Percentiles rank a stretch among this genome's conserved stretches.
Conservation (phyloP, 768 basidiomycete genomes). For the Amanita molliuscula region DNA sequence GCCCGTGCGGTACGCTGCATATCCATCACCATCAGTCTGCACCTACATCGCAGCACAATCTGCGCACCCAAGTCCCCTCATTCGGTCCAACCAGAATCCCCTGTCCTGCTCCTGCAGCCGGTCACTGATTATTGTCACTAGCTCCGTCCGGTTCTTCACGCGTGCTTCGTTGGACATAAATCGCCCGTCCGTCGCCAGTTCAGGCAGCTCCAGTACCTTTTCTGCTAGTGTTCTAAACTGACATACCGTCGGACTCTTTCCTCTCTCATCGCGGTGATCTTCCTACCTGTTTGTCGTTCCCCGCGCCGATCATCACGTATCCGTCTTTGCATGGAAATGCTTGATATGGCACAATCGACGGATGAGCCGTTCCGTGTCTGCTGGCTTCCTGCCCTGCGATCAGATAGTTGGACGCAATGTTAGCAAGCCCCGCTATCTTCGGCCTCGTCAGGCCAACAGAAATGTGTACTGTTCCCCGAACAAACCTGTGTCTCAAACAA, state of each 20-base stretch:
- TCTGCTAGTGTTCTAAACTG: slow-evolving; percentile 65
- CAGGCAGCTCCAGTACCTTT: slow-evolving; percentile 50
- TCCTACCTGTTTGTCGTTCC: slow-evolving; percentile 74
- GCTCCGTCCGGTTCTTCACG: slow-evolving; percentile 63
- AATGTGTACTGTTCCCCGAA: neutral
- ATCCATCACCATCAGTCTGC: neutral
- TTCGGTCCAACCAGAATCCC: slow-evolving; percentile 63
- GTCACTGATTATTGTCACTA: slow-evolving; percentile 59
- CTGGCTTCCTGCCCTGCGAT: slow-evolving; percentile 75
- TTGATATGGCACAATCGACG: slow-evolving; percentile 90
- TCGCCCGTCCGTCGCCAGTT: slow-evolving; percentile 46
- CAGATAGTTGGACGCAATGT: slow-evolving; percentile 90
- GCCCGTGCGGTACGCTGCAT: slow-evolving; percentile 70
- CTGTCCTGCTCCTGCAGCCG: slow-evolving; percentile 46
- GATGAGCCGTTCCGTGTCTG: slow-evolving; percentile 88
- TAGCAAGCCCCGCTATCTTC: slow-evolving; percentile 83
- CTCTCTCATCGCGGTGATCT: neutral
- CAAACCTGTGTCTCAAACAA: slow-evolving; percentile 78
- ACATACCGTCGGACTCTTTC: neutral
- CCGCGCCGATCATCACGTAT: slow-evolving; percentile 89
- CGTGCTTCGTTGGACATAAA: slow-evolving; percentile 70
- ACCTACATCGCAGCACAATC: neutral
- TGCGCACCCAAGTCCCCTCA: slow-evolving; percentile 74
- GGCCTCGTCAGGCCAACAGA: neutral
- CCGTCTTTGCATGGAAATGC: slow-evolving; percentile 83